Percentiles rank a stretch among this genome's conserved stretches.
Evolutionary conservation across 352 stramenopile species (phyloP).

Genomic region (Pythium sukuiense): DNA sequence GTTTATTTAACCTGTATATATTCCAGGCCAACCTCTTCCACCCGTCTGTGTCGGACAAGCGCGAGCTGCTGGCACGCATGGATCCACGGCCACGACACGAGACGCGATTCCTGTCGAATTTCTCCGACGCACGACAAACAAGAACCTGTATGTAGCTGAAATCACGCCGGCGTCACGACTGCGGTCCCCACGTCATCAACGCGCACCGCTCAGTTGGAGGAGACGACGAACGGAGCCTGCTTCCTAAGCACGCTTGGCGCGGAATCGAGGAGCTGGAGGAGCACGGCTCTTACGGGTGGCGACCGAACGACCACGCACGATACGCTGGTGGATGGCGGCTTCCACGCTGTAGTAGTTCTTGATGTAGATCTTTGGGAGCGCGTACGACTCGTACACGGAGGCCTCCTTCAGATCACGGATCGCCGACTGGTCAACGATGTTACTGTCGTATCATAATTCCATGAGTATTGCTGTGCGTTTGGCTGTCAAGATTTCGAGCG

Average conservation of each 20-base stretch:
- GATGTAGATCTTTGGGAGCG: slow-evolving; percentile 99
- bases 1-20: slow-evolving; percentile 35
- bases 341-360: slow-evolving; percentile 99
- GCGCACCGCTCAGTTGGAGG: slow-evolving; percentile 18
- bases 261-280: slow-evolving; percentile 87
- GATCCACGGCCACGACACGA: not conserved
- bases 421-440: slow-evolving; percentile 99
- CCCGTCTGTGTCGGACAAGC: slow-evolving; percentile 14
- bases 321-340: slow-evolving; percentile 98
- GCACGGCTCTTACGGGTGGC: slow-evolving; percentile 93
- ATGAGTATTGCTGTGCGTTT: slow-evolving; percentile 1
- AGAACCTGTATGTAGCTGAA: not conserved
- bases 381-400: slow-evolving; percentile 98
- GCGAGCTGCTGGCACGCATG: slow-evolving; percentile 1
- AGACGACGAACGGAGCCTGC: slow-evolving; percentile 31
- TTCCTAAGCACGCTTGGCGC: slow-evolving; percentile 65
- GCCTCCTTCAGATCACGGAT: slow-evolving; percentile 98
- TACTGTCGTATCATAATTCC: slow-evolving; percentile 53
- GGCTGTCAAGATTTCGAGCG: slow-evolving; percentile 4
- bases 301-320: slow-evolving; percentile 96
- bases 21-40: slow-evolving; percentile 32
- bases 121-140: slow-evolving; percentile 2
- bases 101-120: slow-evolving; percentile 1
- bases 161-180: slow-evolving; percentile 1
- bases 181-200: not conserved